Evolutionary conservation across 192 early-diverging fungal species (phyloP), one percentile per base, ranked within the genome.

Genomic region (Lunasporangiospora selenospora): DNA sequence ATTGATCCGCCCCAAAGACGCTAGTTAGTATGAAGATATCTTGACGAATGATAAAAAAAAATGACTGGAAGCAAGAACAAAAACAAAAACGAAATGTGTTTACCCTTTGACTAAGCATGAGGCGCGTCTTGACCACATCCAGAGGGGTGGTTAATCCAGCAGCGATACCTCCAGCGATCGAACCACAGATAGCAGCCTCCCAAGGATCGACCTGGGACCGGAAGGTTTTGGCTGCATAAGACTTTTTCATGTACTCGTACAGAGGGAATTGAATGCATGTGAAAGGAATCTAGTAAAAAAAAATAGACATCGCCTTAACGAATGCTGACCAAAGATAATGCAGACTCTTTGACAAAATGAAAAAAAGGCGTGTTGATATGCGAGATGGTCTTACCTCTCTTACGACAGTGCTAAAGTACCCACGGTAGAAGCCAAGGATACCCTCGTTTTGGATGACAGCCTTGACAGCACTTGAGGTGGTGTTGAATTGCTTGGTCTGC

Each of bases 251-350:
- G 34, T 83, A 88, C 77, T 98, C 97, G 67, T 95, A 98, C 37
- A 98, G 64, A 6, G 97, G 94, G 71, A 98, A 98, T 75, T 98
- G 97, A 31, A 98, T 90, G 75, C 94, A 96, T 0, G 95, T 87
- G 65, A 98, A 98, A 18, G 97, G 97, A 63, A 98, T 96, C 81
- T 88, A 75, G 2, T 12, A 12, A 3, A 33, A 6, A 1, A 1
- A 4, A 34, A 21, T 12, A 31, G 29, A 55, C n/a, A n/a, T n/a
- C n/a, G n/a, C n/a, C n/a, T n/a, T n/a, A n/a, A n/a, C n/a, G n/a
- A n/a, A n/a, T n/a, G n/a, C n/a, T n/a, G n/a, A n/a, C n/a, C n/a
- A n/a, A n/a, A n/a, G n/a, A n/a, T n/a, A n/a, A n/a, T n/a, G n/a
- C n/a, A n/a, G n/a, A n/a, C n/a, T n/a, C n/a, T n/a, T n/a, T n/a